Evolutionary conservation across 2,329 filamentous ascomycete species (phyloP).

Genomic region (Diaporthe citrichinensis): DNA sequence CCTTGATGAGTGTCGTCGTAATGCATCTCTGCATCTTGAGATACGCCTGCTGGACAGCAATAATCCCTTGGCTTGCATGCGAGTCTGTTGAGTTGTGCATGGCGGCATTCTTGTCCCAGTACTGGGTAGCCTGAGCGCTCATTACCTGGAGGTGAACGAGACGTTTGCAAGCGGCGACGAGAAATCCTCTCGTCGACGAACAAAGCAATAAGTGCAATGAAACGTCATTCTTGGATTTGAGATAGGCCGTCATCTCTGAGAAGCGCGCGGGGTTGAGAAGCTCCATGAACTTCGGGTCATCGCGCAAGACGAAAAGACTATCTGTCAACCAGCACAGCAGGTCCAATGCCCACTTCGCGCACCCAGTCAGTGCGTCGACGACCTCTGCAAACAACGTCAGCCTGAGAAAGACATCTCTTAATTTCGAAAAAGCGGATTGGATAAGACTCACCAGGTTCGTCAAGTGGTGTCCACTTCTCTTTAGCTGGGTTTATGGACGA

Average conservation of each 20-base stretch:
- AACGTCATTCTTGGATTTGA: constrained; percentile 69
- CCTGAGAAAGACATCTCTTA: background rate
- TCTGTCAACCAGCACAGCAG: constrained; percentile 76
- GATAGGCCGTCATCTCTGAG: constrained; percentile 63
- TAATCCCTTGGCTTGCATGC: constrained; percentile 58
- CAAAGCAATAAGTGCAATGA: constrained; percentile 77
- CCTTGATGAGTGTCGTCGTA: constrained; percentile 67
- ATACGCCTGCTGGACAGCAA: constrained; percentile 70
- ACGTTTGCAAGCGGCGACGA: constrained; percentile 77
- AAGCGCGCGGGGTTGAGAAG: constrained; percentile 64
- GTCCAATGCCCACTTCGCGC: constrained; percentile 84
- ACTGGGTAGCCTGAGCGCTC: constrained; percentile 63
- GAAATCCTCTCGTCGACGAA: constrained; percentile 80
- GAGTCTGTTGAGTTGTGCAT: constrained; percentile 47
- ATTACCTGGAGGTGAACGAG: constrained; percentile 69
- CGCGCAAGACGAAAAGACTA: constrained; percentile 68
- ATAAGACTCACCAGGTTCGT: constrained; percentile 70
- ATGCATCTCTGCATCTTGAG: constrained; percentile 67
- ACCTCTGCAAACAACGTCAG: constrained; percentile 67
- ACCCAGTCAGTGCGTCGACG: constrained; percentile 79
- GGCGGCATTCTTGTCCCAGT: constrained; percentile 56
- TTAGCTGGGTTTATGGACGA: constrained; percentile 65
- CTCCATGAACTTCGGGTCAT: constrained; percentile 65
- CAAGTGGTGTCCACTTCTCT: constrained; percentile 70
- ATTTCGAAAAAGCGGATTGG: constrained; percentile 41